These are phyloP conservation scores for Nitzschia sp. DNA, from an alignment of 108 stramenopile species.

Conservation along the genomic window DNA sequence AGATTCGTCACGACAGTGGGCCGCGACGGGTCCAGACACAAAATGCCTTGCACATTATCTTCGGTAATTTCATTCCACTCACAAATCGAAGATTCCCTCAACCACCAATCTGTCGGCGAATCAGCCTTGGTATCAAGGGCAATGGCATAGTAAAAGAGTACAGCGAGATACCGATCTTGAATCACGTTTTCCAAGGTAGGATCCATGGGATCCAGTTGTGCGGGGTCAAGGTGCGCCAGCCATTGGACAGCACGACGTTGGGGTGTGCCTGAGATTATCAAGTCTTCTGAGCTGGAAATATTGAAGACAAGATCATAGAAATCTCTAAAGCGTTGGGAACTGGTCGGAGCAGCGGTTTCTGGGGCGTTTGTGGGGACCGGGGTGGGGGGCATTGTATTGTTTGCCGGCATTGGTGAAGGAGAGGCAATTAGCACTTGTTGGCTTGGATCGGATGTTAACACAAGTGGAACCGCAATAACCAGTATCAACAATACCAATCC, in stretches of 20 bases:
- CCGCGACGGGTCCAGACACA: not conserved
- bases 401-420: too few species aligned
- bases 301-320: not conserved
- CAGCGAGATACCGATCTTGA: constrained; percentile 4
- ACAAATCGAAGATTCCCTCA: not conserved
- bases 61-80: not conserved
- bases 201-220: constrained; percentile 2
- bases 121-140: not conserved
- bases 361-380: not conserved
- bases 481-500: not conserved
- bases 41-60: not conserved
- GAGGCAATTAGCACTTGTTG: too few species aligned
- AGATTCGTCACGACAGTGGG: not conserved
- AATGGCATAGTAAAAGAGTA: not conserved
- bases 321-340: not conserved
- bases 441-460: not conserved
- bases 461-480: not conserved
- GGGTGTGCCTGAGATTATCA: not conserved
- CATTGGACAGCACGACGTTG: constrained; percentile 3
- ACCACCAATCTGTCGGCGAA: not conserved
- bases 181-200: not conserved
- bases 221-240: not conserved
- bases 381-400: not conserved
- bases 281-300: not conserved
- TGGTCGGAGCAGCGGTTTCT: not conserved